Evolutionary conservation across 805 yeast genomes (phyloP), one percentile per base, ranked within the genome.

Genomic region (Saccharomycopsis schoenii): DNA sequence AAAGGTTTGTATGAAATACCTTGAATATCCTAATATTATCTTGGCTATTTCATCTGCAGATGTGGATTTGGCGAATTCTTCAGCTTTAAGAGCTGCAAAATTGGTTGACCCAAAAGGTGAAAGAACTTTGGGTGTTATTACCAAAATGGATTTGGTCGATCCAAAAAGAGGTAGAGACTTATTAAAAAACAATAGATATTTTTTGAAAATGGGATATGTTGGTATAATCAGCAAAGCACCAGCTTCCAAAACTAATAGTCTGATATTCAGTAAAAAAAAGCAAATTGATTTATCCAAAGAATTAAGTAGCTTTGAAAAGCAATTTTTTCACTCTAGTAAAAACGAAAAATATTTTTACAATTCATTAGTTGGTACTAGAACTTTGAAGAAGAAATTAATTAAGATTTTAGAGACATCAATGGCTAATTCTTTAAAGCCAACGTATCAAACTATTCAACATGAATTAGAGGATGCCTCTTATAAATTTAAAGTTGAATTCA

Each of bases 41-140:
- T 77, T 94, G 67, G 99, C 99, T 0, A 94, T 96, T 29, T 89
- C 97, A 11, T 90, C 99, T 0, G 99, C 99, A 0, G 98, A 94
- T 73, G 99, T 94, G 1, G 99, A 94, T 76, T 77, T 94, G 68
- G 99, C 99, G 0, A 94, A 94, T 72, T 90, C 97, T 39, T 83
- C 97, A 1, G 98, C 99, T 0, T 80, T 94, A 62, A 78, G 96
- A 61, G 97, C 99, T 0, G 87, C 97, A 6, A 86, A 92, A 65
- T 63, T 78, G 15, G 92, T 94, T 0, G 99, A 94, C 71, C 99
- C 99, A 17, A 79, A 83, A 56, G 99, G 99, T 56, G 93, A 89
- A 69, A 81, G 99, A 71, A 94, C 99, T 0, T 87, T 94, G 64
- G 99, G 99, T 58, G 98, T 94, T 9, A 84, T 94, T 59, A 94